Conservation (phyloP, 768 basidiomycete genomes). For the Xerocomellus dryophilus region DNA sequence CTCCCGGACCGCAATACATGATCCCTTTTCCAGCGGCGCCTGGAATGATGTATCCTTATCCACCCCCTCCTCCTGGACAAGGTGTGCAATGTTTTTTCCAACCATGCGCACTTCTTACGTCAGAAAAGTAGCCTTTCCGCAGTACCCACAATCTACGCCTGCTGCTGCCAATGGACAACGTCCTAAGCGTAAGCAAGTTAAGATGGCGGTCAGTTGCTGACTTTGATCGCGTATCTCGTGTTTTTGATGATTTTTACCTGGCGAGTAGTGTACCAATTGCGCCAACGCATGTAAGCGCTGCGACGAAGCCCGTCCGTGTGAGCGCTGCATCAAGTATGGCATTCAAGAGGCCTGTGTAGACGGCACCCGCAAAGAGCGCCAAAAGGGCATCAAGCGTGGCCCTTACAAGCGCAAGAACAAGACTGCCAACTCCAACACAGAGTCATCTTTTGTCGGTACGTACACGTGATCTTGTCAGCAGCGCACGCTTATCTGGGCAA, state of each 20-base stretch:
- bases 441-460: conserved; percentile 24
- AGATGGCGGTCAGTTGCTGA: conserved; percentile 49
- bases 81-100: conserved; percentile 24
- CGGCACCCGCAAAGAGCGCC: conserved; percentile 62
- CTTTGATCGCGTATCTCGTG: not conserved
- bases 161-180: conserved; percentile 25
- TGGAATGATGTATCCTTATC: conserved; percentile 44
- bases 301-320: conserved; percentile 59
- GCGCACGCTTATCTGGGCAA: conserved; percentile 13
- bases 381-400: conserved; percentile 56
- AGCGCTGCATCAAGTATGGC: conserved; percentile 62
- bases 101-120: conserved; percentile 7
- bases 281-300: conserved; percentile 57
- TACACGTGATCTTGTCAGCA: conserved; percentile 4
- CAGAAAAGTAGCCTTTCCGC: conserved; percentile 31
- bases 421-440: conserved; percentile 17
- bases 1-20: conserved; percentile 34
- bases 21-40: conserved; percentile 39
- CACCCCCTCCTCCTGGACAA: conserved; percentile 38
- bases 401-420: conserved; percentile 56
- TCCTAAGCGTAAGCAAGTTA: conserved; percentile 53
- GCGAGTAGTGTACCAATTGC: conserved; percentile 50
- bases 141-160: conserved; percentile 27
- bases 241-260: conserved; percentile 3
- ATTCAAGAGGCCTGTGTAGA: conserved; percentile 55